phyloP scores from a whole-genome alignment of 2,329 filamentous ascomycete species.

The Podosphaera aphanis region DNA sequence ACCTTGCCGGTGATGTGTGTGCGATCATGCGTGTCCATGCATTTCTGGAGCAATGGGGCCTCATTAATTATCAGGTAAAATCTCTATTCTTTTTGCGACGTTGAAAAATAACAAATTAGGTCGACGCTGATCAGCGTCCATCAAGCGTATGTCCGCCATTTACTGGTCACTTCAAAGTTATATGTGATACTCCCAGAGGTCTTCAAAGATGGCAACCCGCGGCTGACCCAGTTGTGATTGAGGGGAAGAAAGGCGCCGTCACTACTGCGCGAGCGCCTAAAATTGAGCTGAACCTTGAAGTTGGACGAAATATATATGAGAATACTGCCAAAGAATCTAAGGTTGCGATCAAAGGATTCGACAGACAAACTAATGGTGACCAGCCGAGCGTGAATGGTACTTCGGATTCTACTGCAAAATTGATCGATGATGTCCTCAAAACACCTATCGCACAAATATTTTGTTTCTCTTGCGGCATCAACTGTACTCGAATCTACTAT shows the following conservation, averaged over 20 bases:
- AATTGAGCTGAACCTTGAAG: slow-evolving; percentile 69
- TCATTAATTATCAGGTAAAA: slow-evolving; percentile 91
- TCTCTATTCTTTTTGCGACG: neutral
- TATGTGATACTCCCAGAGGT: slow-evolving; percentile 83
- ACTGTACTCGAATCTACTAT: slow-evolving; percentile 55
- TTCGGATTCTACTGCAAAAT: slow-evolving; percentile 18
- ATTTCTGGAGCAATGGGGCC: slow-evolving; percentile 93
- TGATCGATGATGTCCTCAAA: slow-evolving; percentile 37
- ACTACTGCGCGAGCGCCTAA: slow-evolving; percentile 42
- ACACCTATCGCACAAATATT: slow-evolving; percentile 45
- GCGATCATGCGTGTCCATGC: slow-evolving; percentile 97
- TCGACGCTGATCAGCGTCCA: slow-evolving; percentile 83
- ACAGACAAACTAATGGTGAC: slow-evolving; percentile 54
- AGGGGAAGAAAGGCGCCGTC: slow-evolving; percentile 35
- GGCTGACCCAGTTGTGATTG: slow-evolving; percentile 43
- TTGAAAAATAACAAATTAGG: slow-evolving; percentile 26
- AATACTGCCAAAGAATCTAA: slow-evolving; percentile 55
- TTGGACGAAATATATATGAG: slow-evolving; percentile 89
- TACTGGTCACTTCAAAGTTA: slow-evolving; percentile 90
- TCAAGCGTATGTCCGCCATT: slow-evolving; percentile 92
- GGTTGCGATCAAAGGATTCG: slow-evolving; percentile 37
- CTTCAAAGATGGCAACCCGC: slow-evolving; percentile 88
- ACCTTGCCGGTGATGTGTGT: slow-evolving; percentile 90
- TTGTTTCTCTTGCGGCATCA: slow-evolving; percentile 79
- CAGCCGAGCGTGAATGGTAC: slow-evolving; percentile 41